These are phyloP conservation scores for Aspergillus sergii DNA, from an alignment of 2,329 filamentous ascomycete species.

Conservation along the genomic window DNA sequence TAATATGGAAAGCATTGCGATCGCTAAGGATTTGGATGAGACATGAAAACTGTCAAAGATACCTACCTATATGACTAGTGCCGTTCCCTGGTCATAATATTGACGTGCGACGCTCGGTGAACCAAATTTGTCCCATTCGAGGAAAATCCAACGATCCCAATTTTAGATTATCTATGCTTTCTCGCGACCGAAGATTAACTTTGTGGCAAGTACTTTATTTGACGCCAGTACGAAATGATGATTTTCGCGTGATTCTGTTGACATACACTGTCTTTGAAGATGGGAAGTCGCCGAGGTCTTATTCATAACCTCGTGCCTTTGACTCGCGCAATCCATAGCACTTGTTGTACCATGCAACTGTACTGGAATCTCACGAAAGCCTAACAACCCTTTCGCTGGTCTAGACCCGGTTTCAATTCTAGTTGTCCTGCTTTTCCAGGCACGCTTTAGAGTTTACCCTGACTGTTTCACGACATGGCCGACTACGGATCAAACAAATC, in stretches of 20 bases:
- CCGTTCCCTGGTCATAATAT: background rate
- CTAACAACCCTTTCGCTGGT: background rate
- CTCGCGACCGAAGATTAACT: background rate
- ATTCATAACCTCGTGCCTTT: background rate
- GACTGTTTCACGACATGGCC: background rate
- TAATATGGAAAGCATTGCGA: background rate
- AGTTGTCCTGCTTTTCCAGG: background rate
- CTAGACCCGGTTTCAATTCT: background rate
- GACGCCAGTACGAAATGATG: background rate
- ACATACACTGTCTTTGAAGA: background rate
- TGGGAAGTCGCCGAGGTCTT: background rate
- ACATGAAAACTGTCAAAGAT: background rate
- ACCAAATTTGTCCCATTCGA: background rate
- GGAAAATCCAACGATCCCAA: background rate
- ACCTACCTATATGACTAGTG: background rate
- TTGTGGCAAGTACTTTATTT: background rate
- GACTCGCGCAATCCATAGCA: background rate
- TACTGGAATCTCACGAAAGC: background rate
- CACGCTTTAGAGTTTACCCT: background rate
- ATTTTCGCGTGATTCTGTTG: background rate
- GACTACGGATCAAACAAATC: background rate
- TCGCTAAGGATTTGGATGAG: background rate
- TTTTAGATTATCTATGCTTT: background rate
- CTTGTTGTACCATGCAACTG: background rate
- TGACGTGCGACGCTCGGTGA: slow-evolving; percentile 1